These are phyloP conservation scores for Penicillium sp. DNA, from an alignment of 2,329 filamentous ascomycete species.

Conservation along the genomic window DNA sequence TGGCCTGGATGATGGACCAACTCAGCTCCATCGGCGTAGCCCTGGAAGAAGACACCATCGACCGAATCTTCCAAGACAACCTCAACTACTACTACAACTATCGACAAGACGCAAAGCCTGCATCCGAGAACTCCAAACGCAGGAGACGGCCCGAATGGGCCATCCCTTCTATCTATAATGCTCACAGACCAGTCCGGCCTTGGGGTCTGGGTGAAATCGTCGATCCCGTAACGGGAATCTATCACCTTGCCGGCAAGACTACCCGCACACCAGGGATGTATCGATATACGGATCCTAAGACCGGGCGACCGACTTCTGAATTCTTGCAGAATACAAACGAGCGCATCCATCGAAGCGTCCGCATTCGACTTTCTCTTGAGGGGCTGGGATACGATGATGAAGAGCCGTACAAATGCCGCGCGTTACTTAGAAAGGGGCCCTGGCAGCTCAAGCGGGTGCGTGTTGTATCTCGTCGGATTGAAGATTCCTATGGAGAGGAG, in stretches of 20 bases:
- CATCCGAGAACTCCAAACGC: not conserved
- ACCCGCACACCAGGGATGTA: conserved; percentile 19
- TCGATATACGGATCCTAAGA: conserved; percentile 9
- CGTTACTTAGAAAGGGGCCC: conserved; percentile 14
- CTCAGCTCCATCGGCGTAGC: conserved; percentile 14
- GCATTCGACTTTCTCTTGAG: conserved; percentile 15
- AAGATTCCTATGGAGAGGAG: conserved; percentile 4
- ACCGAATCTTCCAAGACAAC: conserved; percentile 12
- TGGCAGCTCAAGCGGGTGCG: conserved; percentile 13
- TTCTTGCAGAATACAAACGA: conserved; percentile 15
- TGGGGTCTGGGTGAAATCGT: conserved; percentile 19
- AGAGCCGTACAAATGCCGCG: conserved; percentile 15
- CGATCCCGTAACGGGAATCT: conserved; percentile 12
- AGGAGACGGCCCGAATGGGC: conserved; percentile 10
- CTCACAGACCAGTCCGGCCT: conserved; percentile 16
- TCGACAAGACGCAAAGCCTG: not conserved
- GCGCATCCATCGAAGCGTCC: conserved; percentile 17
- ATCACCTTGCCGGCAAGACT: conserved; percentile 15
- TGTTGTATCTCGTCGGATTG: conserved; percentile 1
- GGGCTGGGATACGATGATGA: conserved; percentile 15
- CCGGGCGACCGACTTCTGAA: conserved; percentile 2
- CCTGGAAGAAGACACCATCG: conserved; percentile 14
- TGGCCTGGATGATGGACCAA: conserved; percentile 48
- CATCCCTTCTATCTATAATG: conserved; percentile 8
- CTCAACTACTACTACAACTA: conserved; percentile 14